Base-by-base conservation (phyloP, 768 basidiomycete genomes). In the Amylocystis lapponica region DNA sequence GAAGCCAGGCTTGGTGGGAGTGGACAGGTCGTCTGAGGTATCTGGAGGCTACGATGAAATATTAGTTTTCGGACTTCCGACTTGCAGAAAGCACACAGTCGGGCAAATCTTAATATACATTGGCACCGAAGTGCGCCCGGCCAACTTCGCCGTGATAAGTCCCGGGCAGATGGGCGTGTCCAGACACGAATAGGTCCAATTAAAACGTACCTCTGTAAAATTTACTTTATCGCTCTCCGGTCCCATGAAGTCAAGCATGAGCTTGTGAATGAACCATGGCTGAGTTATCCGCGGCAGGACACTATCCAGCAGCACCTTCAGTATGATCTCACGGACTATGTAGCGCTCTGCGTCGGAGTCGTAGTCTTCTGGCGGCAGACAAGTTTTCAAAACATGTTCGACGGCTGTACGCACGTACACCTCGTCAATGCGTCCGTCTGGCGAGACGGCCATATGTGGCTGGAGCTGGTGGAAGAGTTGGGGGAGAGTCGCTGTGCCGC, bases 231-330 rank as follows among this genome's bases (percentile, higher is more conserved):
- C 50, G 12, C 65, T 59, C 27, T 60, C 57, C 20, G 71, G 67
- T 6, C 79, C 84, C 10, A 95, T 64, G 3, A 83, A 60, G 53
- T 81, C 79, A 27, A 94, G 68, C 10, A 86, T 68, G 3, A 74
- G 56, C 54, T 71, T 79, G 45, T 91, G 81, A 35, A 95, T 75
- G 60, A 96, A 97, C 92, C 94, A 97, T 0, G 88, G 86, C 59
- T 96, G 85, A 5, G 79, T 76, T 39, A 95, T 60, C 51, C 77
- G 81, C 23, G 82, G 81, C 17, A 85, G 56, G 20, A 85, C 63
- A 49, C 82, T 79, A 36, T 75, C 74, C 48, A 92, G 66, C 5
- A 97, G 65, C 19, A 88, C 71, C 52, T 86, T 85, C 55, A 90
- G 75, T 23, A 95, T 55, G 29, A 96, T 68, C 66, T 98, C 95